Conservation (phyloP, 345 rosid genomes). For the Gossypium turneri region DNA sequence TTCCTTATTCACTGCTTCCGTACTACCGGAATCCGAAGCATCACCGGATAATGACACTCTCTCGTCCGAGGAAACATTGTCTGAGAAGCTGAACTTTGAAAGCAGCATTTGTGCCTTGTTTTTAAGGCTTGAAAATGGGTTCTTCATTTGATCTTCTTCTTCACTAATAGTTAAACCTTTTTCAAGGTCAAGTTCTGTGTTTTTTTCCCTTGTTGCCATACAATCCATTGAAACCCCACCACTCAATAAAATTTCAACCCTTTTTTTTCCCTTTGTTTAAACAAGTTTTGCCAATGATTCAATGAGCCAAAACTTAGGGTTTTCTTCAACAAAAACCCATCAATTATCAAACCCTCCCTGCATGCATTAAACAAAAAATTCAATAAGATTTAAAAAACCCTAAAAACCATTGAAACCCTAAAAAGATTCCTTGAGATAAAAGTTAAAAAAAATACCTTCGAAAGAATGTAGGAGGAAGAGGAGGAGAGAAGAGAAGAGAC, state of each 20-base stretch:
- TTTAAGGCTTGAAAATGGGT: conserved; percentile 11
- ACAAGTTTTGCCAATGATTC: conserved; percentile 16
- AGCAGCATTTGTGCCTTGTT: not conserved
- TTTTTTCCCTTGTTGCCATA: conserved; percentile 29
- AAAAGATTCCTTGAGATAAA: not conserved
- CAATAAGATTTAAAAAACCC: conserved; percentile 9
- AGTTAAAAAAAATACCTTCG: not conserved
- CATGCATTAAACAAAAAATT: not conserved
- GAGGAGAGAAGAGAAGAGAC: not conserved
- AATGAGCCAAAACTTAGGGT: not conserved
- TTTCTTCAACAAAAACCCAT: not conserved
- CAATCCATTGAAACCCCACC: conserved; percentile 29
- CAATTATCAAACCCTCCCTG: not conserved
- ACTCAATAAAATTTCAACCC: no score
- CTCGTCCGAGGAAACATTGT: not conserved
- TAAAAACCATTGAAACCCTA: conserved; percentile 2
- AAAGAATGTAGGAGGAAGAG: not conserved
- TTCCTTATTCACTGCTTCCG: conserved; percentile 28
- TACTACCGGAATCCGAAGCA: not conserved
- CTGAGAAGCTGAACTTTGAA: not conserved
- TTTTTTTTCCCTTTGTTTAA: not conserved
- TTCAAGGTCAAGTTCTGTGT: conserved; percentile 67
- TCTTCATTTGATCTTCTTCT: conserved; percentile 14
- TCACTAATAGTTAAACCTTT: conserved; percentile 35
- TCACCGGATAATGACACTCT: conserved; percentile 18